These are phyloP conservation scores for Tylopilus sp. DNA, from an alignment of 768 basidiomycete genomes.

Conservation along the genomic window DNA sequence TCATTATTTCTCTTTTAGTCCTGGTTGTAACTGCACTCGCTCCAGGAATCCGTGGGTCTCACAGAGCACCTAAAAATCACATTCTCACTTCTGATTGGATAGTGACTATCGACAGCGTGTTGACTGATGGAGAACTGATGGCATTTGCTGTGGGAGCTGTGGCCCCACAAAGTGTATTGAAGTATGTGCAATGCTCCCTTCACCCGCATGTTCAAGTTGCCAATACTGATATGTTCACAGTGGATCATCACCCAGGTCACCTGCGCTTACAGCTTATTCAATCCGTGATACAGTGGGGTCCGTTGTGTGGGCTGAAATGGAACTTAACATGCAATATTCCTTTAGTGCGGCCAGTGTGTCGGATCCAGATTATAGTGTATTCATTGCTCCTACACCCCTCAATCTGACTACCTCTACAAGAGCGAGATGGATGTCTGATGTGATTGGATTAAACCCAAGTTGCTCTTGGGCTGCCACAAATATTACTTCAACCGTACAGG, in stretches of 20 bases:
- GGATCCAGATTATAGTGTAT: conserved; percentile 7
- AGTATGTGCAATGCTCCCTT: conserved; percentile 13
- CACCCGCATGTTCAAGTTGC: no score
- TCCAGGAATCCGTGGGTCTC: conserved; percentile 25
- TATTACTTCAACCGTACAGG: no score
- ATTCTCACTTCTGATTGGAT: not conserved
- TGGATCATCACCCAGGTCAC: no score
- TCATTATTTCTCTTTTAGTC: conserved; percentile 16
- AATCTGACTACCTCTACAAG: conserved; percentile 10
- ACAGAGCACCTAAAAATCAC: not conserved
- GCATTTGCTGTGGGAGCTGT: conserved; percentile 25
- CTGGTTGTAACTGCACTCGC: conserved; percentile 20
- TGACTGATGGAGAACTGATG: conserved; percentile 21
- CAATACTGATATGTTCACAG: no score
- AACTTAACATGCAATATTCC: no score
- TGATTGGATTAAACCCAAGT: conserved; percentile 18
- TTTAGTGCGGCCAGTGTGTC: conserved; percentile 9
- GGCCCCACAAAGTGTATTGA: conserved; percentile 21
- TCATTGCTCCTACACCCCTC: conserved; percentile 8
- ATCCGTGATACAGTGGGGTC: no score
- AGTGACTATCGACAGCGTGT: conserved; percentile 23
- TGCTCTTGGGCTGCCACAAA: conserved; percentile 22
- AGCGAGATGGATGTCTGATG: conserved; percentile 24
- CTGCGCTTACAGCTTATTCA: no score
- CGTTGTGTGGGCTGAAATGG: no score